A percentile compares a stretch with the other conserved stretches of the same genome.
Conservation (phyloP, 306 rosid species). For the Dalbergia oliveri region DNA sequence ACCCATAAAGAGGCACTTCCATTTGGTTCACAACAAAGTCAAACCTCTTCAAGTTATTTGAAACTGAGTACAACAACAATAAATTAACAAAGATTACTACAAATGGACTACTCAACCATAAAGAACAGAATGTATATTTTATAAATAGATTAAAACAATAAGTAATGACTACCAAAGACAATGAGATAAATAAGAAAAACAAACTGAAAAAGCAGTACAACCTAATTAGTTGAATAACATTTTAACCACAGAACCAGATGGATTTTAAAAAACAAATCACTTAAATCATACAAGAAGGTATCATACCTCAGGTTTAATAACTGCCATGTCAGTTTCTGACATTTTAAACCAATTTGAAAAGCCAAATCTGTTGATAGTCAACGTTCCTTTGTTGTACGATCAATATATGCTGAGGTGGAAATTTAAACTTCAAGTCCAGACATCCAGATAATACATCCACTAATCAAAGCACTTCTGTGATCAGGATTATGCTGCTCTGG, state of each 20-base stretch:
- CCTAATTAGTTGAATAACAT: background rate
- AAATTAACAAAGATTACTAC: background rate
- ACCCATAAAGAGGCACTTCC: background rate
- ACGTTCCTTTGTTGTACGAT: slow-evolving; percentile 20
- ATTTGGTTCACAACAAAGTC: background rate
- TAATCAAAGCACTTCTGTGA: slow-evolving; percentile 1
- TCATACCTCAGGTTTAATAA: slow-evolving; percentile 86
- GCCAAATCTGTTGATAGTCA: slow-evolving; percentile 22
- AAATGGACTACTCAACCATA: slow-evolving; percentile 27
- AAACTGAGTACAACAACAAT: background rate
- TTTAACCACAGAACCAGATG: slow-evolving; percentile 22
- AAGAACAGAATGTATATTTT: background rate
- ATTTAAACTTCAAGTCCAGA: slow-evolving; percentile 33
- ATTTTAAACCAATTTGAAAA: slow-evolving; percentile 57
- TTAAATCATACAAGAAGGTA: background rate
- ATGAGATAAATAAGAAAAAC: background rate
- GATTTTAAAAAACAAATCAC: background rate
- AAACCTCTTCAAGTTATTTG: background rate
- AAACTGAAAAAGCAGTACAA: background rate
- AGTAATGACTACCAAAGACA: slow-evolving; percentile 21
- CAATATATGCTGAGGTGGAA: slow-evolving; percentile 31
- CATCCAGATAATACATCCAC: slow-evolving; percentile 38
- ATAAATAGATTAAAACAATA: background rate
- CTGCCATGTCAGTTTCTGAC: slow-evolving; percentile 83
- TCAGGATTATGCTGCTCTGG: slow-evolving; percentile 12